Percentiles rank a stretch among this genome's conserved stretches.
Conservation (phyloP, 1,139 yeast species). For the Martiniozyma asiatica region DNA sequence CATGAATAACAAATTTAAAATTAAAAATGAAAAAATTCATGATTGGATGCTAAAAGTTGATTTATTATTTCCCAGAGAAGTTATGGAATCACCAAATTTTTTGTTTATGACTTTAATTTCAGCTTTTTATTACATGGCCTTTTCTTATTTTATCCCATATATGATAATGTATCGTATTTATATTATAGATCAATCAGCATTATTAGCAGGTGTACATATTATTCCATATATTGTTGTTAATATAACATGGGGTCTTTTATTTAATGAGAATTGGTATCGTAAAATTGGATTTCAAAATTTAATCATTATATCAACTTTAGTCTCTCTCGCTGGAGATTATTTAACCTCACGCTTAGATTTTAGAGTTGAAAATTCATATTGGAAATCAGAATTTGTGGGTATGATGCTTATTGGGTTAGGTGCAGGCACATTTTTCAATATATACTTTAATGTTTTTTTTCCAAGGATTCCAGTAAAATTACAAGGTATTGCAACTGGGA, state of each 20-base stretch:
- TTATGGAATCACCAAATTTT: slow-evolving; percentile 13
- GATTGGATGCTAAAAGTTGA: slow-evolving; percentile 13
- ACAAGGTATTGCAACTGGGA: slow-evolving; percentile 25
- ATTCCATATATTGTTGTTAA: slow-evolving; percentile 16
- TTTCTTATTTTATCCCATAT: slow-evolving; percentile 4
- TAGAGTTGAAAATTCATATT: slow-evolving; percentile 13
- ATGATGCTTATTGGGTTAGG: slow-evolving; percentile 14
- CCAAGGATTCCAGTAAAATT: slow-evolving; percentile 21
- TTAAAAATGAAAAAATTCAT: neutral
- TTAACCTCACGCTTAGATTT: slow-evolving; percentile 19
- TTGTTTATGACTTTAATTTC: slow-evolving; percentile 8
- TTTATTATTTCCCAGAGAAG: slow-evolving; percentile 15
- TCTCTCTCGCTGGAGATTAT: slow-evolving; percentile 12
- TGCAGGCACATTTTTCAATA: slow-evolving; percentile 3
- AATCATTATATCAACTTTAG: slow-evolving; percentile 12
- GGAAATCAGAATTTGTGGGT: slow-evolving; percentile 21
- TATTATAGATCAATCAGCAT: slow-evolving; percentile 14
- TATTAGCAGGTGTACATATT: slow-evolving; percentile 21
- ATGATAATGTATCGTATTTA: slow-evolving; percentile 12
- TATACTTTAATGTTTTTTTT: slow-evolving; percentile 9
- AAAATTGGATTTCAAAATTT: slow-evolving; percentile 13
- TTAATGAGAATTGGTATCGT: slow-evolving; percentile 7
- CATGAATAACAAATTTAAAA: slow-evolving; percentile 7
- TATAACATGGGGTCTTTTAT: slow-evolving; percentile 8
- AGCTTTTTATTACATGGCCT: slow-evolving; percentile 8